Conservation (phyloP, 805 yeast species). For the Candida oleophila region DNA sequence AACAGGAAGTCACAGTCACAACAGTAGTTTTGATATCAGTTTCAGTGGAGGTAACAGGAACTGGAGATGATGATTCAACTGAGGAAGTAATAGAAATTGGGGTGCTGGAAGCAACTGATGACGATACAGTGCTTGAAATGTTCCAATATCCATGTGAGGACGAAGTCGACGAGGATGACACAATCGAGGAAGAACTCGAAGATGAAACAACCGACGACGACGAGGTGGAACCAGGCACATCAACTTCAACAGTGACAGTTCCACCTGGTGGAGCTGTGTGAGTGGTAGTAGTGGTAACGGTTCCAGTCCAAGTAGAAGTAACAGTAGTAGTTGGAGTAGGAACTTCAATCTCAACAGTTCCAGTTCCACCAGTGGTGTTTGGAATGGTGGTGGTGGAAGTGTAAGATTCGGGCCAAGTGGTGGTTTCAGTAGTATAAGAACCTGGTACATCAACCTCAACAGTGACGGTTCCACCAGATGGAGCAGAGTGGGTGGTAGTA, state of each 20-base stretch:
- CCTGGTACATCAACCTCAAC: constrained; percentile 14
- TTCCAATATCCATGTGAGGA: too few species aligned
- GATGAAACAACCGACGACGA: constrained; percentile 1
- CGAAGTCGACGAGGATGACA: constrained; percentile 9
- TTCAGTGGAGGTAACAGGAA: constrained; percentile 4
- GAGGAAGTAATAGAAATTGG: too few species aligned
- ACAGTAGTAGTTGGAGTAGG: constrained; percentile 9
- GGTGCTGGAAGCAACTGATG: not conserved
- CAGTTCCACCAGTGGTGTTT: constrained; percentile 6
- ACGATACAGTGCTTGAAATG: not conserved
- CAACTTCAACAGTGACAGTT: constrained; percentile 9
- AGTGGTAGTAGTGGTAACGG: constrained; percentile 7
- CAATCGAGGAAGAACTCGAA: constrained; percentile 11
- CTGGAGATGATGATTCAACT: too few species aligned
- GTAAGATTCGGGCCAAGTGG: constrained; percentile 2
- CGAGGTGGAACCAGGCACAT: constrained; percentile 10
- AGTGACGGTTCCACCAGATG: constrained; percentile 11
- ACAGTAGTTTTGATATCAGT: constrained; percentile 7
- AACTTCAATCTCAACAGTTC: constrained; percentile 12
- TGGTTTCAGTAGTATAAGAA: constrained; percentile 9
- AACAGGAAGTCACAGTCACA: constrained; percentile 3
- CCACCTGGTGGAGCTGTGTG: constrained; percentile 3
- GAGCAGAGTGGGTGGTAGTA: constrained; percentile 6
- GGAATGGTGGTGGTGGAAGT: constrained; percentile 2
- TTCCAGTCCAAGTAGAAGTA: constrained; percentile 14